phyloP scores from a whole-genome alignment of 2,329 filamentous ascomycete species.

The Aspergillus fischeri region DNA sequence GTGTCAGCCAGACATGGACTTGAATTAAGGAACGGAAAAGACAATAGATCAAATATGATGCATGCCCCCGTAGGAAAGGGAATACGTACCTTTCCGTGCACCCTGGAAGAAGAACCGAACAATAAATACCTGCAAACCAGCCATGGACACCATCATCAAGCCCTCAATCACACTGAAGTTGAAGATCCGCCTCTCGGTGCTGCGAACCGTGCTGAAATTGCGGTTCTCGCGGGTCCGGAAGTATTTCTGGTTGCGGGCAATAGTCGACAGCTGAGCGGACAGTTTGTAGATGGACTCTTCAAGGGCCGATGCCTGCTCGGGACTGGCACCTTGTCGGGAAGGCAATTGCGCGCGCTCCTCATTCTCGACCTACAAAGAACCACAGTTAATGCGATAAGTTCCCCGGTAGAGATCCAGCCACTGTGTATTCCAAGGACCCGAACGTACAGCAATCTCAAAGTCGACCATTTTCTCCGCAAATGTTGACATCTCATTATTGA shows the following conservation, averaged over 20 bases:
- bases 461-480: constrained; percentile 97
- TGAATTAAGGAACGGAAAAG: neutral
- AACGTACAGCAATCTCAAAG: constrained; percentile 86
- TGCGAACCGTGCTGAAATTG: constrained; percentile 96
- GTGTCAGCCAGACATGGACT: neutral
- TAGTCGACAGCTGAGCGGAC: constrained; percentile 86
- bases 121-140: constrained; percentile 91
- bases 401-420: neutral
- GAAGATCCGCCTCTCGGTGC: constrained; percentile 92
- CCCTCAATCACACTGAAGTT: constrained; percentile 96
- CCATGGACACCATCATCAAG: constrained; percentile 89
- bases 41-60: neutral
- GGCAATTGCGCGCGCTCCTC: constrained; percentile 78
- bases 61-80: neutral
- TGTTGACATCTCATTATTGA: constrained; percentile 97
- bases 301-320: constrained; percentile 82
- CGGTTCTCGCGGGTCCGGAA: constrained; percentile 98
- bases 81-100: constrained; percentile 57
- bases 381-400: neutral
- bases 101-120: constrained; percentile 99
- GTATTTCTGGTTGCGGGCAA: constrained; percentile 97
- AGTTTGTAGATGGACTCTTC: constrained; percentile 96
- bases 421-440: neutral
- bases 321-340: constrained; percentile 79
- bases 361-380: constrained; percentile 70